Percentiles rank a stretch among this genome's conserved stretches.
Conservation (phyloP, 2,329 filamentous ascomycete genomes). For the Ophiocordyceps sinensis region DNA sequence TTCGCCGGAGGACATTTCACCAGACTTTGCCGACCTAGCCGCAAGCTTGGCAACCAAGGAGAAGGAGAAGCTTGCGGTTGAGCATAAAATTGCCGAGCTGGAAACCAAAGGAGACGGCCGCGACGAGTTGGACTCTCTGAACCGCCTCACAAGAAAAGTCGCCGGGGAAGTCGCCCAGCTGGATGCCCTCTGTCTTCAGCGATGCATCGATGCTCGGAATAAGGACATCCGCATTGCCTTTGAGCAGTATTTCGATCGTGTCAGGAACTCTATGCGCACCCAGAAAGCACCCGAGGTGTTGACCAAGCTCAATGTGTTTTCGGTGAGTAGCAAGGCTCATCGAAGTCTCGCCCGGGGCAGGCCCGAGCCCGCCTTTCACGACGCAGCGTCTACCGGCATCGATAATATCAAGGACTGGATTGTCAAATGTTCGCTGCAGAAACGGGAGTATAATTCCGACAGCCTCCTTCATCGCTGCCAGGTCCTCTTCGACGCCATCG, state of each 20-base stretch:
- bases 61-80: neutral
- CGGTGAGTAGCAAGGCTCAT: conserved; percentile 6
- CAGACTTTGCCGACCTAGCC: neutral
- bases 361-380: conserved; percentile 1
- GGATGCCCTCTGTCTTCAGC: neutral
- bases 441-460: conserved; percentile 3
- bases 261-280: neutral
- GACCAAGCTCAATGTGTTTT: conserved; percentile 1
- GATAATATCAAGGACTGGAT: conserved; percentile 4
- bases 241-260: conserved; percentile 1
- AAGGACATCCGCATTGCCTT: neutral
- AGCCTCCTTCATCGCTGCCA: conserved; percentile 2
- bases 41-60: neutral
- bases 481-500: conserved; percentile 4
- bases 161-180: neutral
- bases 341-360: neutral
- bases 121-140: neutral
- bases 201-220: conserved; percentile 6
- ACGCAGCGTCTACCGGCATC: conserved; percentile 3
- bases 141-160: too few species aligned
- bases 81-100: neutral
- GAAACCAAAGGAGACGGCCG: neutral
- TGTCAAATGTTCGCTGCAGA: neutral
- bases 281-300: neutral
- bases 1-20: neutral